A percentile compares a stretch with the other conserved stretches of the same genome.
phyloP scores from a whole-genome alignment of 2,329 filamentous ascomycete genomes.

The Aspergillus unguis region DNA sequence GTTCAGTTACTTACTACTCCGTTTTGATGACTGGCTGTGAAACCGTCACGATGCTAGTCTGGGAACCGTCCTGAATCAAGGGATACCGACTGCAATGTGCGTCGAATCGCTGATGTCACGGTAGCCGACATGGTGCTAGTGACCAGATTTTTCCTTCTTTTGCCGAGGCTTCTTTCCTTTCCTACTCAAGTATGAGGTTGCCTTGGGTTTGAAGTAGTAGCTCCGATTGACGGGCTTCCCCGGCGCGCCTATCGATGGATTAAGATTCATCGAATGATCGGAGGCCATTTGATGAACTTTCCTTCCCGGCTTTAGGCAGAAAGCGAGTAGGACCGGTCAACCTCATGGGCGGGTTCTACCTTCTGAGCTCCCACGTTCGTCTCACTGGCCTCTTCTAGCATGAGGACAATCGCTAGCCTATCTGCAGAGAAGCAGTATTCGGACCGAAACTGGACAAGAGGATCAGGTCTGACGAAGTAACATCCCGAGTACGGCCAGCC shows the following conservation, averaged over 20 bases:
- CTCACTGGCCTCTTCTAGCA: not conserved
- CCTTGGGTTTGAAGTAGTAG: slow-evolving; percentile 5
- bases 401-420: not conserved
- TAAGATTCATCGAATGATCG: slow-evolving; percentile 5
- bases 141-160: not conserved
- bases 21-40: not conserved
- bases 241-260: slow-evolving; percentile 1
- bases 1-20: not conserved
- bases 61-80: not conserved
- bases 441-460: not conserved
- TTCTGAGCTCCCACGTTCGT: slow-evolving; percentile 14
- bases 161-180: slow-evolving; percentile 1
- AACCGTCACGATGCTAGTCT: not conserved
- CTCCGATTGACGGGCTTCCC: not conserved
- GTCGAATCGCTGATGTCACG: not conserved
- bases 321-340: not conserved
- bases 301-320: not conserved
- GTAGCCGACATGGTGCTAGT: not conserved
- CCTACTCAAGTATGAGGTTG: slow-evolving; percentile 8
- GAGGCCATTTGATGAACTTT: not conserved
- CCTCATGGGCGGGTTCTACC: not conserved
- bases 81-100: slow-evolving; percentile 3
- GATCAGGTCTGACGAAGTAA: not conserved
- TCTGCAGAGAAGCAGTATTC: not conserved
- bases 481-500: not conserved